These are phyloP conservation scores for Erodium maritimum DNA, from an alignment of 345 rosid genomes.

Conservation along the genomic window DNA sequence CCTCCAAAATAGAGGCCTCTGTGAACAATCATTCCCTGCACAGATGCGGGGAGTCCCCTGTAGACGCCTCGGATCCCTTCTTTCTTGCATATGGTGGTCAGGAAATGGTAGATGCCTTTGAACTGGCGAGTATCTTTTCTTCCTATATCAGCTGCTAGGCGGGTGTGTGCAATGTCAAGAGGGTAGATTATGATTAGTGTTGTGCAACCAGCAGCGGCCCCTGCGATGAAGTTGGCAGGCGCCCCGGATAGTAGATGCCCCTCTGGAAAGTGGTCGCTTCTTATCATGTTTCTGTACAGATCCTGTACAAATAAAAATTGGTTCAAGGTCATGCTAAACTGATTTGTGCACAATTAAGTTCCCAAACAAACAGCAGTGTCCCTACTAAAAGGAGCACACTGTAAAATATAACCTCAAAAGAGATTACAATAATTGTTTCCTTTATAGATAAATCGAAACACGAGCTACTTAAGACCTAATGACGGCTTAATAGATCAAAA, in stretches of 20 bases:
- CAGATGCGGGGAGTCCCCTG: constrained; percentile 87
- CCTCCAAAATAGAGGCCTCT: constrained; percentile 88
- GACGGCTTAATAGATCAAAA: too few species aligned
- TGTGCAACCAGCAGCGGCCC: constrained; percentile 88
- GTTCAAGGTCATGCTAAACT: too few species aligned
- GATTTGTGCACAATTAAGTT: too few species aligned
- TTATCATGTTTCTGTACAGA: constrained; percentile 57
- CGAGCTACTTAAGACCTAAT: too few species aligned
- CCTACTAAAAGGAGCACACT: too few species aligned
- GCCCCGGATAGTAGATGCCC: constrained; percentile 48
- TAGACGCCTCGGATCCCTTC: constrained; percentile 80
- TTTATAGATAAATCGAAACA: too few species aligned
- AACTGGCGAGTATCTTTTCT: constrained; percentile 69
- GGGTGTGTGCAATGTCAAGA: constrained; percentile 85
- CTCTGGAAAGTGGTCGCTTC: constrained; percentile 37
- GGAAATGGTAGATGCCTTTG: constrained; percentile 70
- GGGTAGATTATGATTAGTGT: constrained; percentile 74
- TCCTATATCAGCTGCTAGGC: constrained; percentile 84
- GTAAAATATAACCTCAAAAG: too few species aligned
- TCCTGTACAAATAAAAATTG: constrained; percentile 27
- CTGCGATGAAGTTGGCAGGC: constrained; percentile 78
- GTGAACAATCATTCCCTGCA: constrained; percentile 80
- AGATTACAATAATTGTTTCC: too few species aligned
- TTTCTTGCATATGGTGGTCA: constrained; percentile 51
- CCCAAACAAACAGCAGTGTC: too few species aligned